Evolutionary conservation across 768 basidiomycete species (phyloP), one percentile per base, ranked within the genome.

Genomic region (Podaxis carcinomalis): DNA sequence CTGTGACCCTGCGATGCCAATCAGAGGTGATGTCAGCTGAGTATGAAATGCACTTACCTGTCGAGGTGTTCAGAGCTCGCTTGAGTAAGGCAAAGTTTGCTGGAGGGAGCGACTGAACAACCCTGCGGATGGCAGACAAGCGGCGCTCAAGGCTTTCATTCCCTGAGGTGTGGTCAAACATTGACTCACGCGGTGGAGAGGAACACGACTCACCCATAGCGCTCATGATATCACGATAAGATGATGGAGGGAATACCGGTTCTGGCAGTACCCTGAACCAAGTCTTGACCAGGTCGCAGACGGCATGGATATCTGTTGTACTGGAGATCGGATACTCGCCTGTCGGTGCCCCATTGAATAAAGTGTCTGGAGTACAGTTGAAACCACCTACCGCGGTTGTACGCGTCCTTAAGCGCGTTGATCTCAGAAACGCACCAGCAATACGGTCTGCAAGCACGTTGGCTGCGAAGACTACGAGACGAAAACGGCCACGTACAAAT

Each of bases 201-300:
- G 2, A 51, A 32, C 25, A 14, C 3, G 23, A 27, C 86, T 64
- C 68, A 93, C 92, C 82, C 72, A 86, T 88, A 0, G 86, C 86
- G 44, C 83, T 81, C 67, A 94, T 87, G 47, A 90, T 79, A 3
- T 84, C 80, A 64, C 81, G 77, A 69, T 93, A 93, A 2, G 83
- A 82, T 5, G 80, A 72, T 16, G 87, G 72, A 27, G 91, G 90
- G 73, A 95, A 89, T 37, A 93, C 74, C 9, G 91, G 86, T 63
- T 90, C 89, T 10, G 93, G 92, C 14, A 95, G 77, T 11, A 89
- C 76, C 36, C 93, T 84, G 78, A 94, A 89, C 90, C 90, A 94
- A 0, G 88, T 83, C 75, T 93, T 93, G 69, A 95, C 81, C 62
- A 90, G 74, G 68, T 93, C 93, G 62, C 92, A 86, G 39, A 94